Conservation (phyloP, 208 protist genomes). For the Leishmania braziliensis region DNA sequence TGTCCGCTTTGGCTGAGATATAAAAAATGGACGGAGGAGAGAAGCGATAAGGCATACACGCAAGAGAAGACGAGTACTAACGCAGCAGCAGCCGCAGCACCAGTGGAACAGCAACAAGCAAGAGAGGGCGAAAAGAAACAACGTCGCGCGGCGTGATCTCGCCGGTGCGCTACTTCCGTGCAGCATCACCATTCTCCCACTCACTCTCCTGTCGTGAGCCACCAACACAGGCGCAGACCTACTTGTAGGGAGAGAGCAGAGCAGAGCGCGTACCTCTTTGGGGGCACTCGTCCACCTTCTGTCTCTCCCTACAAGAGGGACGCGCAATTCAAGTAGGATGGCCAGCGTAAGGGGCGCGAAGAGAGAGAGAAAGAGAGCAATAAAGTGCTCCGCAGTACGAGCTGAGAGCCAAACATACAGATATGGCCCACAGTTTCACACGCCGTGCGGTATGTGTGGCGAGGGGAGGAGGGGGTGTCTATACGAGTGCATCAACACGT, state of each 20-base stretch:
- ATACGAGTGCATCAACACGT: not conserved
- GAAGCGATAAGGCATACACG: not conserved
- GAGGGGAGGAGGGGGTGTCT: not conserved
- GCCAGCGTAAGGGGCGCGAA: not conserved
- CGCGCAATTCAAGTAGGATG: not conserved
- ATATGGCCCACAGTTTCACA: not conserved
- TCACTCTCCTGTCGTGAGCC: not conserved
- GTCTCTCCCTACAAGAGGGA: not conserved
- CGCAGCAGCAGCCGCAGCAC: not conserved
- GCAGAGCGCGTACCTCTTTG: not conserved
- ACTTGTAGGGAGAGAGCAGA: not conserved
- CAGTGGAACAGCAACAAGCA: not conserved
- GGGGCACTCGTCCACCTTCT: not conserved
- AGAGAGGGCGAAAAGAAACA: not conserved
- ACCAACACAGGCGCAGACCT: not conserved
- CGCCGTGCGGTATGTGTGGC: not conserved
- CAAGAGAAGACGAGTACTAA: not conserved
- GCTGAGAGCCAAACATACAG: no score
- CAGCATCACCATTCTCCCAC: not conserved
- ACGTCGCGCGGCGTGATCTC: not conserved
- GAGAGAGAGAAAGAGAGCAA: not conserved
- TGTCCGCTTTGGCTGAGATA: not conserved
- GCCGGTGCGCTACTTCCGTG: not conserved
- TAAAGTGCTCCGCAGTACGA: not conserved
- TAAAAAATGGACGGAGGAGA: not conserved